These are phyloP conservation scores for Echria macrotheca DNA, from an alignment of 495 filamentous ascomycete genomes.

Conservation along the genomic window DNA sequence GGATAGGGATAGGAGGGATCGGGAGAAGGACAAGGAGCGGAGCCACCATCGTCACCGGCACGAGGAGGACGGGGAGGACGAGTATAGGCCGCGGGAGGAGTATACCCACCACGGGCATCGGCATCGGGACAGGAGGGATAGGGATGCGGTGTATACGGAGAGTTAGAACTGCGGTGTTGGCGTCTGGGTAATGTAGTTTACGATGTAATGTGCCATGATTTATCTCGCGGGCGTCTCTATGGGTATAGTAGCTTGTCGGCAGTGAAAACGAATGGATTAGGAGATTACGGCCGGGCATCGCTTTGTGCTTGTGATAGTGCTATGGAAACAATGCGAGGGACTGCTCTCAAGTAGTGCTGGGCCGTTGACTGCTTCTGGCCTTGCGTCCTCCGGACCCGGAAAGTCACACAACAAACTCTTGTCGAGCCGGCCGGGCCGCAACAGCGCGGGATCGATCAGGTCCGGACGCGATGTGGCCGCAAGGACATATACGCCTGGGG, in stretches of 20 bases:
- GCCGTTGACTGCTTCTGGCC: too few relatives aligned
- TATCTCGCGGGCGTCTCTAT: background rate
- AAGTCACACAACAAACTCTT: slow-evolving; percentile 89
- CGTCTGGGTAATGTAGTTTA: background rate
- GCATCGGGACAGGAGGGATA: slow-evolving; percentile 10
- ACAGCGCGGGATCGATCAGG: slow-evolving; percentile 85
- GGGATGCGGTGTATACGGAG: slow-evolving; percentile 3
- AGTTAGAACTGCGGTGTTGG: too few relatives aligned
- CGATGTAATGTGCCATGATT: background rate
- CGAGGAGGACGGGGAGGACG: slow-evolving; percentile 16
- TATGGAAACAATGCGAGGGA: too few relatives aligned
- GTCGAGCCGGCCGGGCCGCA: slow-evolving; percentile 84
- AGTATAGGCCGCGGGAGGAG: slow-evolving; percentile 10
- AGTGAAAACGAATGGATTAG: too few relatives aligned
- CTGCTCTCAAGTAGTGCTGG: too few relatives aligned
- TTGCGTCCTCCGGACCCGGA: too few relatives aligned
- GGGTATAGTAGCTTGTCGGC: too few relatives aligned
- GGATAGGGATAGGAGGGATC: slow-evolving; percentile 11
- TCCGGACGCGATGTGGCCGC: slow-evolving; percentile 89
- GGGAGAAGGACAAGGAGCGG: slow-evolving; percentile 5
- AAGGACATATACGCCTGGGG: slow-evolving; percentile 95
- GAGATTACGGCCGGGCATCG: too few relatives aligned
- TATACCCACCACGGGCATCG: slow-evolving; percentile 11
- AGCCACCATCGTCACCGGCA: slow-evolving; percentile 7
- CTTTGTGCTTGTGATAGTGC: too few relatives aligned